Conservation (phyloP, 805 yeast species). For the Sungouiella blattae region DNA sequence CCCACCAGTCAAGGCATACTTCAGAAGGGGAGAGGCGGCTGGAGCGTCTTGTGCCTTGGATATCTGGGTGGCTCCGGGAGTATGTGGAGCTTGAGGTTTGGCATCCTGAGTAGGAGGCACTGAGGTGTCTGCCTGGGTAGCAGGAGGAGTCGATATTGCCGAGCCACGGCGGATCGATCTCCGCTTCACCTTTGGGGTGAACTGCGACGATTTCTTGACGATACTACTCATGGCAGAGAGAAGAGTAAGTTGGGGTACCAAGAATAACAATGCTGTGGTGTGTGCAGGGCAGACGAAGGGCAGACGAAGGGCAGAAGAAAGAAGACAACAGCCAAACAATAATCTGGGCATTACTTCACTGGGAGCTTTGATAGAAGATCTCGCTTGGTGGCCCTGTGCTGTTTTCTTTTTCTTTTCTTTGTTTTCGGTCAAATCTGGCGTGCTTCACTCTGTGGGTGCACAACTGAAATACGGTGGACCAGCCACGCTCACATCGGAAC, state of each 20-base stretch:
- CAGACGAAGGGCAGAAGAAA: too few relatives aligned
- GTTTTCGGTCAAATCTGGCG: too few relatives aligned
- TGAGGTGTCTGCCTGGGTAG: not conserved
- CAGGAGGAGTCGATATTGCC: slow-evolving; percentile 10
- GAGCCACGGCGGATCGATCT: slow-evolving; percentile 19
- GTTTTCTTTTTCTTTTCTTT: too few relatives aligned
- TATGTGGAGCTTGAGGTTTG: not conserved
- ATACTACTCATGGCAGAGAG: slow-evolving; percentile 40
- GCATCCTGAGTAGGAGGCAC: not conserved
- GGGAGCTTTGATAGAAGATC: too few relatives aligned
- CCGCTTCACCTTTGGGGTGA: slow-evolving; percentile 53
- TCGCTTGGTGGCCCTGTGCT: too few relatives aligned
- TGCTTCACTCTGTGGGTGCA: too few relatives aligned
- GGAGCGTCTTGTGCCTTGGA: not conserved
- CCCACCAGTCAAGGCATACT: too few relatives aligned
- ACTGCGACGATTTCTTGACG: slow-evolving; percentile 53
- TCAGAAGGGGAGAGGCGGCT: not conserved
- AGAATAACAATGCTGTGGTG: slow-evolving; percentile 1
- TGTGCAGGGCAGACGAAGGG: too few relatives aligned
- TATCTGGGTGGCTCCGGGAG: not conserved
- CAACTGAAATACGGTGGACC: too few relatives aligned
- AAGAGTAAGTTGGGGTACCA: not conserved
- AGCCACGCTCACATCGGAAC: too few relatives aligned
- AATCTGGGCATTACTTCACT: too few relatives aligned
- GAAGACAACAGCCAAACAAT: too few relatives aligned